phyloP scores from a whole-genome alignment of 345 rosid species.

The Mallotus nudiflorus region DNA sequence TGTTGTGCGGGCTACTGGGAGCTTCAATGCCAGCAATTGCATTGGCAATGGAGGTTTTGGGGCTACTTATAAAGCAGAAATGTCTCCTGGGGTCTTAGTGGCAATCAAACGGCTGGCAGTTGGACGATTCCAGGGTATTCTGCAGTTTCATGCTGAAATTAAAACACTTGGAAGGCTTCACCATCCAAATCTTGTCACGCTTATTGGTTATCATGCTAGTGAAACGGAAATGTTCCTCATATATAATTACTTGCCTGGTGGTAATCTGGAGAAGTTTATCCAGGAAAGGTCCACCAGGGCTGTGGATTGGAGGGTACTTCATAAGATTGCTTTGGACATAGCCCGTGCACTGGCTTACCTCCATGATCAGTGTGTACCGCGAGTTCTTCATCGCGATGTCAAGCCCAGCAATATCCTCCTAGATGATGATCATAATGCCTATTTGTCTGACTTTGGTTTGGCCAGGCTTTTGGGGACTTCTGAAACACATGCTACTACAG shows the following conservation, averaged over 20 bases:
- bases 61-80: slow-evolving; percentile 56
- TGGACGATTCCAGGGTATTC: slow-evolving; percentile 62
- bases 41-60: slow-evolving; percentile 72
- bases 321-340: slow-evolving; percentile 83
- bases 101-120: slow-evolving; percentile 60
- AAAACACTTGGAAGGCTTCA: slow-evolving; percentile 50
- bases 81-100: slow-evolving; percentile 39
- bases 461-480: slow-evolving; percentile 86
- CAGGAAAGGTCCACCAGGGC: slow-evolving; percentile 50
- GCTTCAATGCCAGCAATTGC: slow-evolving; percentile 49
- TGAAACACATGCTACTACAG: slow-evolving; percentile 93
- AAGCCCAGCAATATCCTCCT: slow-evolving; percentile 93
- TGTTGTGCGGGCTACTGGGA: slow-evolving; percentile 57
- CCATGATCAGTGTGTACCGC: slow-evolving; percentile 81
- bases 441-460: slow-evolving; percentile 88
- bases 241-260: slow-evolving; percentile 63
- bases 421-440: slow-evolving; percentile 72
- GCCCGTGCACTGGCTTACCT: slow-evolving; percentile 89
- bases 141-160: slow-evolving; percentile 63
- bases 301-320: slow-evolving; percentile 70
- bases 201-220: slow-evolving; percentile 63
- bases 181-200: slow-evolving; percentile 57
- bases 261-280: slow-evolving; percentile 60
- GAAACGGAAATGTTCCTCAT: slow-evolving; percentile 64
- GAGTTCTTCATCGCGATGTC: slow-evolving; percentile 91